These are phyloP conservation scores for Talaromyces adpressus DNA, from an alignment of 495 filamentous ascomycete genomes.

Conservation along the genomic window DNA sequence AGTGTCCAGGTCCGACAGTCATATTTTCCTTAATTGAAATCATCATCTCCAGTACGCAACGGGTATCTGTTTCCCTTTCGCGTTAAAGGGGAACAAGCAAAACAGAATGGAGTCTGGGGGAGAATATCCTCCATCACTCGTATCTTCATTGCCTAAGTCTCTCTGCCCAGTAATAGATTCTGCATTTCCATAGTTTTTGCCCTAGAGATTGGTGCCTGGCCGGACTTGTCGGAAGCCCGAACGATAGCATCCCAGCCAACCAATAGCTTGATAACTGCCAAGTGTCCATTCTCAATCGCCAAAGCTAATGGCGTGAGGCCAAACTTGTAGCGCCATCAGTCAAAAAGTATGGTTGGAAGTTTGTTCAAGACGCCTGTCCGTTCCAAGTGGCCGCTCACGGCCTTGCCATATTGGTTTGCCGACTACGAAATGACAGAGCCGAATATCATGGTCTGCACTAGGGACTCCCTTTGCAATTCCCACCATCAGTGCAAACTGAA, in stretches of 20 bases:
- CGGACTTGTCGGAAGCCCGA: neutral
- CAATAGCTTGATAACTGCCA: neutral
- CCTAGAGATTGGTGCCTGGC: neutral
- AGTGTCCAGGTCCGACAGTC: too few species aligned
- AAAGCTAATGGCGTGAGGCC: neutral
- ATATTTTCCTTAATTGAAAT: neutral
- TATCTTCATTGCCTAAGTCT: too few species aligned
- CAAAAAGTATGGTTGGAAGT: constrained; percentile 21
- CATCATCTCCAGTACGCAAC: neutral
- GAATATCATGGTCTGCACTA: constrained; percentile 16
- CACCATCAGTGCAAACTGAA: constrained; percentile 24
- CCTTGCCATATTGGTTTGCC: constrained; percentile 32
- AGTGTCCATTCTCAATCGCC: neutral
- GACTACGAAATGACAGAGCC: constrained; percentile 31
- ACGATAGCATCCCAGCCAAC: neutral
- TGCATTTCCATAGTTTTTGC: neutral
- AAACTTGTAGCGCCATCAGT: constrained; percentile 17
- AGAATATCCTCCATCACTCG: neutral
- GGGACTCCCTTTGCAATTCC: constrained; percentile 32
- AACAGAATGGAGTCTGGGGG: neutral
- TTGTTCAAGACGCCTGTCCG: constrained; percentile 27
- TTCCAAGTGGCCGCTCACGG: constrained; percentile 16
- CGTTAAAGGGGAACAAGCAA: neutral
- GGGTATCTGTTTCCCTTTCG: neutral
- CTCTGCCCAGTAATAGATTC: neutral